Conservation (phyloP, 306 rosid species). For the Myrica gale region DNA sequence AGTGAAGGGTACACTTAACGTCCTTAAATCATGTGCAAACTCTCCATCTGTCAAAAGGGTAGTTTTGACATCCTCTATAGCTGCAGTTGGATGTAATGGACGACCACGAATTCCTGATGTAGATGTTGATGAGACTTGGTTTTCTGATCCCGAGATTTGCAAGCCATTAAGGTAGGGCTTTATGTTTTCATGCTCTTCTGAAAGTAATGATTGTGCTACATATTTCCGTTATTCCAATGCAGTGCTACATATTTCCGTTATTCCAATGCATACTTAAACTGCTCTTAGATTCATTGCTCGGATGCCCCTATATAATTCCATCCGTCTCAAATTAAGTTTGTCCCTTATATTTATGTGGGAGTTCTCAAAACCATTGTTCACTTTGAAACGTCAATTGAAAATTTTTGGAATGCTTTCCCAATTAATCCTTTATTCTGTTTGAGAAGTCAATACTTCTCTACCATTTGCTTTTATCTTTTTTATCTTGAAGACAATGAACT, state of each 20-base stretch:
- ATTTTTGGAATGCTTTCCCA: neutral
- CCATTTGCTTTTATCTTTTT: neutral
- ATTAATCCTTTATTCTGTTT: neutral
- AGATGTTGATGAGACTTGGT: no score
- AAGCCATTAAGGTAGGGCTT: no score
- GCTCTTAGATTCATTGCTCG: no score
- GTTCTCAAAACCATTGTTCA: neutral
- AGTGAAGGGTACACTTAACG: no score
- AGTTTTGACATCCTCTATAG: constrained; percentile 35
- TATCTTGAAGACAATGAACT: neutral
- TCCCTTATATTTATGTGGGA: neutral
- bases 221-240: no score
- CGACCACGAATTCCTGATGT: no score
- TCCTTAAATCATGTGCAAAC: no score
- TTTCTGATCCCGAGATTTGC: no score
- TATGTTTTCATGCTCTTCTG: no score
- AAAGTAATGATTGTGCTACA: no score
- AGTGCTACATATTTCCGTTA: no score
- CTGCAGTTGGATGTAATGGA: constrained; percentile 34
- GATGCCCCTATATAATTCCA: neutral
- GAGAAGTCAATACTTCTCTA: neutral
- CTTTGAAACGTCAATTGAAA: neutral
- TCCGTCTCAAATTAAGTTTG: neutral
- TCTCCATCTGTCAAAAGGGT: neutral
- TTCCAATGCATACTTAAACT: no score